These are phyloP conservation scores for Elongisporangium prolatum DNA, from an alignment of 352 stramenopile genomes.

Conservation along the genomic window DNA sequence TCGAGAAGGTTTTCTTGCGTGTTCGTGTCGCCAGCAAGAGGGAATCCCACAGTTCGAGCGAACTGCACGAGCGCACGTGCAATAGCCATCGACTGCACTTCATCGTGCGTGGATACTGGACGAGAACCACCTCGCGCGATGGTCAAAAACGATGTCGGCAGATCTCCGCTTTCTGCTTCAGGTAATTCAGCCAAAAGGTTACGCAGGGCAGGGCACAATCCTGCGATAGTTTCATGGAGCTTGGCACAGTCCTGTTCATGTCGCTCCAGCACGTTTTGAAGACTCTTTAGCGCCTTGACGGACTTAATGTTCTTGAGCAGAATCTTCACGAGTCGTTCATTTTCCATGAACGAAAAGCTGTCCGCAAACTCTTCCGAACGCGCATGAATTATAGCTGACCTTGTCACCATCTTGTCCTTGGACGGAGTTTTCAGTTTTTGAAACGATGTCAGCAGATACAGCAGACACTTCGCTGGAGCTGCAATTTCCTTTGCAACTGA, in stretches of 20 bases:
- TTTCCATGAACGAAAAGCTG: conserved; percentile 61
- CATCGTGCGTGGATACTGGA: neutral
- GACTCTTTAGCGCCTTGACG: conserved; percentile 35
- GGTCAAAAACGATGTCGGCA: conserved; percentile 7
- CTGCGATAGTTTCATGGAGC: conserved; percentile 23
- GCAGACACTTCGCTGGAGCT: conserved; percentile 14
- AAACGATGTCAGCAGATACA: conserved; percentile 30
- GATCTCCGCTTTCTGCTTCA: too few species aligned
- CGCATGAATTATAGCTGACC: neutral
- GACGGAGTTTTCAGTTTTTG: conserved; percentile 34
- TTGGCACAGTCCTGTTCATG: conserved; percentile 33
- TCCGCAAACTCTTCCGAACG: neutral
- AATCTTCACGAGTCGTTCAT: conserved; percentile 69
- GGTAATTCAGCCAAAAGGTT: conserved; percentile 9
- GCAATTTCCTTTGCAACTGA: conserved; percentile 4
- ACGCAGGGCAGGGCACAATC: conserved; percentile 29
- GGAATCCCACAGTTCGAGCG: neutral
- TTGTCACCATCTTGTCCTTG: conserved; percentile 8
- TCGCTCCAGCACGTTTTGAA: conserved; percentile 44
- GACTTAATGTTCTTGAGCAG: conserved; percentile 65
- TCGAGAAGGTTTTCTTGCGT: conserved; percentile 16
- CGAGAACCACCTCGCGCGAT: conserved; percentile 4
- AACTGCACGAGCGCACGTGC: neutral
- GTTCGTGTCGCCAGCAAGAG: neutral
- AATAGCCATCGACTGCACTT: neutral